Conservation (phyloP, 345 rosid species). For the Litchi chinensis region DNA sequence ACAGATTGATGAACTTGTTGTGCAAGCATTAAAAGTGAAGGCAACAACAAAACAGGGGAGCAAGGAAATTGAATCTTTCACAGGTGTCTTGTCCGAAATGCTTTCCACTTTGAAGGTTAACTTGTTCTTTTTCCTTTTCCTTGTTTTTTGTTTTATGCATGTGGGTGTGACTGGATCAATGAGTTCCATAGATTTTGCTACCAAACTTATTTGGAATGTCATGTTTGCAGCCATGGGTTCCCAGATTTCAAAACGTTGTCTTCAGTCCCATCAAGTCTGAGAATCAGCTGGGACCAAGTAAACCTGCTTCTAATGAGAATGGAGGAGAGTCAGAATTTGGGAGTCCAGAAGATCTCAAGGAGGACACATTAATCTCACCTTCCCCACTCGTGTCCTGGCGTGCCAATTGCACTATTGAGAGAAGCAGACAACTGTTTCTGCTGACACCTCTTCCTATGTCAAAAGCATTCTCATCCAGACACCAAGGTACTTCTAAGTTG, state of each 20-base stretch:
- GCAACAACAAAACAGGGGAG: conserved; percentile 45
- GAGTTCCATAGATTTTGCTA: conserved; percentile 6
- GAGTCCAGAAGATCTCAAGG: conserved; percentile 60
- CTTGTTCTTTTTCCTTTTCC: neutral
- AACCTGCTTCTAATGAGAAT: conserved; percentile 25
- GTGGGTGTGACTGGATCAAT: neutral
- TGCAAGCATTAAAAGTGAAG: conserved; percentile 54
- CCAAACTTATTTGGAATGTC: neutral
- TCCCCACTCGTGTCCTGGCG: conserved; percentile 94
- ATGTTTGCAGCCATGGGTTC: conserved; percentile 82
- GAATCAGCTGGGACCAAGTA: conserved; percentile 30
- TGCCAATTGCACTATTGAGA: conserved; percentile 56
- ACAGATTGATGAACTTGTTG: conserved; percentile 89
- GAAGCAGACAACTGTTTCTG: conserved; percentile 73
- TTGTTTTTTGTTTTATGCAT: neutral
- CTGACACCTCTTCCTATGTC: conserved; percentile 82
- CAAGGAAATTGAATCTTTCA: conserved; percentile 63
- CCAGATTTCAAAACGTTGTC: conserved; percentile 55
- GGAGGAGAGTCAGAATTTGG: conserved; percentile 42
- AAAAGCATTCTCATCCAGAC: conserved; percentile 54
- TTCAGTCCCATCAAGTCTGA: conserved; percentile 26
- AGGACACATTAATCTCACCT: conserved; percentile 73
- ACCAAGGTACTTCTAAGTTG: conserved; percentile 37
- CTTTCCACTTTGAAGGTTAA: conserved; percentile 71
- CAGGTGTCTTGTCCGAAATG: conserved; percentile 54